These are phyloP conservation scores for Hypholoma fasciculare DNA, from an alignment of 768 basidiomycete genomes.

Conservation along the genomic window DNA sequence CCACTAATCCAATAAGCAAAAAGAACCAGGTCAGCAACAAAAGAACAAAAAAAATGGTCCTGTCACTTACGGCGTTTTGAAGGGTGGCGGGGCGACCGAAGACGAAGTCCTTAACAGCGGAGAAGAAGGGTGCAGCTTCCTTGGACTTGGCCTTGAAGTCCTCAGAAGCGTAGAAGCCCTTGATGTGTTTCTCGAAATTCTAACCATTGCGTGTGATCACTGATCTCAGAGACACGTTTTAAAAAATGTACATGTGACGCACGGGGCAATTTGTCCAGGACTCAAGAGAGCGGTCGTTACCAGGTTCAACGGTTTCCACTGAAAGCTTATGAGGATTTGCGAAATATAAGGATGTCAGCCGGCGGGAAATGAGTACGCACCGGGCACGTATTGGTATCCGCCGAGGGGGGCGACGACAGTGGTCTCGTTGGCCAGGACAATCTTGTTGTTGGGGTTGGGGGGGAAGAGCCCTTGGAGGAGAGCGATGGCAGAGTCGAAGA, in stretches of 20 bases:
- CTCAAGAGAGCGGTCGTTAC: conserved; percentile 81
- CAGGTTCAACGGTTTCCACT: conserved; percentile 88
- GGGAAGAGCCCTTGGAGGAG: conserved; percentile 87
- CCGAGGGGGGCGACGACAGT: conserved; percentile 71
- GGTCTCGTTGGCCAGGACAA: conserved; percentile 77
- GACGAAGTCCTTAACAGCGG: conserved; percentile 64
- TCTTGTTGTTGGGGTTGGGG: conserved; percentile 71
- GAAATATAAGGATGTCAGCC: conserved; percentile 1
- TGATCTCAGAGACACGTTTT: not conserved
- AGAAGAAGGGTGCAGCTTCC: conserved; percentile 66
- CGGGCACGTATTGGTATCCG: conserved; percentile 88
- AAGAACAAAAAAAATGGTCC: not conserved
- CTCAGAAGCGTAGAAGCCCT: conserved; percentile 57
- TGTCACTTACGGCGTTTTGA: conserved; percentile 62
- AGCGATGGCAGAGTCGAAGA: conserved; percentile 85
- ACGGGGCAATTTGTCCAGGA: conserved; percentile 68
- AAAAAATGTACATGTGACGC: conserved; percentile 10
- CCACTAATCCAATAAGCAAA: conserved; percentile 46
- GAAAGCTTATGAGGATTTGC: not conserved
- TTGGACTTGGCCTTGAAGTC: conserved; percentile 64
- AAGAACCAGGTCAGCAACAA: not conserved
- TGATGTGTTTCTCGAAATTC: conserved; percentile 67
- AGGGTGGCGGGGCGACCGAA: conserved; percentile 67
- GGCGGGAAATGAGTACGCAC: conserved; percentile 28
- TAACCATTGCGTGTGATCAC: conserved; percentile 21